Conservation (phyloP, 208 protist genomes). For the Leishmania mexicana region DNA sequence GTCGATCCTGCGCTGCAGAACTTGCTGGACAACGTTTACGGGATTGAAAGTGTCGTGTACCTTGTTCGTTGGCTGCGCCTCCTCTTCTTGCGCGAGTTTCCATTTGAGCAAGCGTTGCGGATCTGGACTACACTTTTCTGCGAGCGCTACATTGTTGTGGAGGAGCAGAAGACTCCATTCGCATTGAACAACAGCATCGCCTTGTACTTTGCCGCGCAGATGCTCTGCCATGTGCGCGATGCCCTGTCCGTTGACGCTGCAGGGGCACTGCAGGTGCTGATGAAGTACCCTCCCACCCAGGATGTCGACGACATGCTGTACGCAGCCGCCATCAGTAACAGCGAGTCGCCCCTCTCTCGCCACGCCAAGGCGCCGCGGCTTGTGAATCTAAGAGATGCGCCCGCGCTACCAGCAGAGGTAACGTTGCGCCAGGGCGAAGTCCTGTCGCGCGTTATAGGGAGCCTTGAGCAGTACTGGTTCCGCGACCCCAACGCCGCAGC, state of each 20-base stretch:
- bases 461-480: constrained; percentile 48
- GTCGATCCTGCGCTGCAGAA: constrained; percentile 61
- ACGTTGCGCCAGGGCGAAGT: constrained; percentile 40
- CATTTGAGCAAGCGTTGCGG: constrained; percentile 50
- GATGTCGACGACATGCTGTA: constrained; percentile 38
- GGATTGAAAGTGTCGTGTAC: constrained; percentile 80
- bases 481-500: constrained; percentile 9
- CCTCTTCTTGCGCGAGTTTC: constrained; percentile 88
- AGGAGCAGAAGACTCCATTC: constrained; percentile 15
- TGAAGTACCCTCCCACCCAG: constrained; percentile 84
- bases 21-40: constrained; percentile 65
- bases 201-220: constrained; percentile 55
- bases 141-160: constrained; percentile 42
- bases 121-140: constrained; percentile 87
- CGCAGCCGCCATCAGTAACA: constrained; percentile 13
- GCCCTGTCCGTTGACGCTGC: constrained; percentile 41
- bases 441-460: constrained; percentile 37
- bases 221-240: constrained; percentile 57
- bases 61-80: constrained; percentile 90
- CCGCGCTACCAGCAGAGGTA: constrained; percentile 24
- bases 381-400: constrained; percentile 3
- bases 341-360: constrained; percentile 12
- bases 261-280: constrained; percentile 59
- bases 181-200: constrained; percentile 47
- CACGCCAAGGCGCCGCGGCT: constrained; percentile 12